These are phyloP conservation scores for Digitaria exilis DNA, from an alignment of 202 grass and related monocot species.

Conservation along the genomic window DNA sequence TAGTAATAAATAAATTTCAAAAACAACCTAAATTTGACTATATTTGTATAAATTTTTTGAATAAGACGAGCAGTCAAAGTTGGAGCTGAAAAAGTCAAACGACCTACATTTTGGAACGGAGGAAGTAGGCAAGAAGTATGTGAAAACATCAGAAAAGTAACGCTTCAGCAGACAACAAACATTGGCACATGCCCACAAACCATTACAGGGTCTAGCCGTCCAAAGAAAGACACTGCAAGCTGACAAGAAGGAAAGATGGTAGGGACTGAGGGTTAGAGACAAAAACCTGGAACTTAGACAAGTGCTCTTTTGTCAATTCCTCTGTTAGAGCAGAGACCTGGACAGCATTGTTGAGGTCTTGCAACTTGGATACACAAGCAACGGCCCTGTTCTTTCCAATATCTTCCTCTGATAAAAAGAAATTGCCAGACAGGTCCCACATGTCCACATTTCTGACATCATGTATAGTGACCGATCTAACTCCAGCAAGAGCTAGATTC, in stretches of 20 bases:
- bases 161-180: background rate
- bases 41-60: too few relatives aligned
- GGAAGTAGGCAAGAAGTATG: background rate
- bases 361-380: conserved; percentile 70
- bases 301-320: conserved; percentile 53
- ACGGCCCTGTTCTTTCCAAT: conserved; percentile 69
- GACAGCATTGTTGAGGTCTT: conserved; percentile 80
- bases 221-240: background rate
- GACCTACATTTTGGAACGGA: too few relatives aligned
- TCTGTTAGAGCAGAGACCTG: conserved; percentile 60
- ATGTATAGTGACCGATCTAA: conserved; percentile 82
- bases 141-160: background rate
- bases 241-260: background rate
- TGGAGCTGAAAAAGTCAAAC: too few relatives aligned
- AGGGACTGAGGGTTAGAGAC: conserved; percentile 1
- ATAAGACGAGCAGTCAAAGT: too few relatives aligned
- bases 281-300: conserved; percentile 76
- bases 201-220: background rate
- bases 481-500: conserved; percentile 83
- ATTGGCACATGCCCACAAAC: background rate
- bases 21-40: too few relatives aligned
- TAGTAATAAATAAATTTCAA: too few relatives aligned
- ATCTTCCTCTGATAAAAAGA: conserved; percentile 76
- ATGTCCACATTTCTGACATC: conserved; percentile 66
- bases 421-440: conserved; percentile 83